Conservation (phyloP, 495 filamentous ascomycete genomes). For the Aspergillus sclerotioniger region DNA sequence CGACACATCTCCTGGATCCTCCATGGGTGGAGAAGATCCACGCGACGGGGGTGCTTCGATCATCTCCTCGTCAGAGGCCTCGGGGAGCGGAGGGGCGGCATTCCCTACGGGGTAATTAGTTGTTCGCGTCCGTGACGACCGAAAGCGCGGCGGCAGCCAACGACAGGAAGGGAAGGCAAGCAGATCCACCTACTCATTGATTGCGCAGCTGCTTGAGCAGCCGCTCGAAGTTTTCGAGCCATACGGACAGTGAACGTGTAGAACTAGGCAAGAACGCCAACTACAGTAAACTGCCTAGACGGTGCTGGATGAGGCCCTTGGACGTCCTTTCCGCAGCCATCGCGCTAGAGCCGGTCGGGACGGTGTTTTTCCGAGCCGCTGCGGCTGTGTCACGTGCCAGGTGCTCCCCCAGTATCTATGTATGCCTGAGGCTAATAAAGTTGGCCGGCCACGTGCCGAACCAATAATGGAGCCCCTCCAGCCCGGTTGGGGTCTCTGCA, state of each 20-base stretch:
- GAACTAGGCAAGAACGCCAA: constrained; percentile 16
- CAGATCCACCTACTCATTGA: constrained; percentile 38
- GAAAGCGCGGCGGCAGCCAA: background rate
- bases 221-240: constrained; percentile 48
- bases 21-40: constrained; percentile 33
- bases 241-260: constrained; percentile 28
- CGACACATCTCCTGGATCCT: constrained; percentile 28
- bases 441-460: constrained; percentile 2
- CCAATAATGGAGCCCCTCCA: background rate
- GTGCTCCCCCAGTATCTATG: background rate
- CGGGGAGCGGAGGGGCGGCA: constrained; percentile 41
- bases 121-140: constrained; percentile 21
- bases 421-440: background rate
- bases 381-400: background rate
- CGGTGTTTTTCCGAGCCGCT: constrained; percentile 9
- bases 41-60: constrained; percentile 40
- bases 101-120: constrained; percentile 34
- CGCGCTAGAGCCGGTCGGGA: constrained; percentile 15
- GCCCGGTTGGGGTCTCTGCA: background rate
- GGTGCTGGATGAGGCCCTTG: constrained; percentile 11
- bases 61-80: constrained; percentile 52
- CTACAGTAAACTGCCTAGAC: constrained; percentile 9
- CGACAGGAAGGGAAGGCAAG: background rate
- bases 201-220: constrained; percentile 50
- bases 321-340: constrained; percentile 10